Percentiles rank a stretch among this genome's conserved stretches.
These are phyloP conservation scores for Ceriops zippeliana DNA, from an alignment of 345 rosid genomes.

Conservation along the genomic window DNA sequence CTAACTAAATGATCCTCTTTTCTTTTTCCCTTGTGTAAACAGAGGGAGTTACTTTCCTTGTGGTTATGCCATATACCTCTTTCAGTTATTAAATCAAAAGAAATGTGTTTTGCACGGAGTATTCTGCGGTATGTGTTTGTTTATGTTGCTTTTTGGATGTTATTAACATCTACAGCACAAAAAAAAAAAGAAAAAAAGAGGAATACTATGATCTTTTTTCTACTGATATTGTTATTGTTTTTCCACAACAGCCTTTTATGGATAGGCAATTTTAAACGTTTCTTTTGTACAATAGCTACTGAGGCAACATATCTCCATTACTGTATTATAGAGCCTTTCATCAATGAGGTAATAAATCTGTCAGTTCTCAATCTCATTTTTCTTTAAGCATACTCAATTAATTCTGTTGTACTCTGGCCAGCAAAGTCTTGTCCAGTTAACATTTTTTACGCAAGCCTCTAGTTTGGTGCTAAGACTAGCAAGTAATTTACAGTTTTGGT, in stretches of 20 bases:
- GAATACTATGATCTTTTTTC: not conserved
- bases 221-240: not conserved
- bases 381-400: not conserved
- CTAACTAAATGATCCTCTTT: conserved; percentile 15
- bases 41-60: conserved; percentile 88
- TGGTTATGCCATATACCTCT: conserved; percentile 70
- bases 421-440: too few relatives aligned
- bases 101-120: conserved; percentile 68
- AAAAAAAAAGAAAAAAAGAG: not conserved
- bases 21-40: conserved; percentile 20
- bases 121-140: conserved; percentile 48
- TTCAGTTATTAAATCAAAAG: conserved; percentile 54
- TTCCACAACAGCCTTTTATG: conserved; percentile 46
- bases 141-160: not conserved
- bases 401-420: not conserved
- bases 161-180: not conserved
- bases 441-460: too few relatives aligned
- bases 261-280: conserved; percentile 60
- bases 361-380: not conserved
- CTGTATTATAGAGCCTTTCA: conserved; percentile 60
- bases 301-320: conserved; percentile 85
- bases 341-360: conserved; percentile 46
- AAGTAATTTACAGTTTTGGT: too few relatives aligned
- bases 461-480: too few relatives aligned
- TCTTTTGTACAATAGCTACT: conserved; percentile 48